Conservation (phyloP, 176 grass and related monocot genomes). For the Zizania latifolia region DNA sequence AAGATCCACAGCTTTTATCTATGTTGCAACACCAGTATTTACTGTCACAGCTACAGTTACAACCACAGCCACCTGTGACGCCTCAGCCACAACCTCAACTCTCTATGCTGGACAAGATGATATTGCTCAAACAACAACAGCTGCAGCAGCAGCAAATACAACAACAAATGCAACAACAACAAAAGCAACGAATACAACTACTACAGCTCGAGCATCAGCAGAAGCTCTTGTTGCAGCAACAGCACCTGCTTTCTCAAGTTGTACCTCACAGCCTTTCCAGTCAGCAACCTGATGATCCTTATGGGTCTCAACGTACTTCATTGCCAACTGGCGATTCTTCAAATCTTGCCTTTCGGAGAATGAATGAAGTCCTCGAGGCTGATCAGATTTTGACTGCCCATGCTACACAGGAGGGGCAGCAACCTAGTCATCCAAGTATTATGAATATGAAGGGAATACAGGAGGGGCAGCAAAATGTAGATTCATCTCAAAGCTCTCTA, state of each 20-base stretch:
- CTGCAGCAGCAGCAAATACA: constrained; percentile 50
- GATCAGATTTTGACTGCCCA: constrained; percentile 38
- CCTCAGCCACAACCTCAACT: constrained; percentile 59
- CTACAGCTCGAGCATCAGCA: constrained; percentile 66
- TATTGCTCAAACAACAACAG: constrained; percentile 91
- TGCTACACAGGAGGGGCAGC: constrained; percentile 30
- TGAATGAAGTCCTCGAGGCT: constrained; percentile 46
- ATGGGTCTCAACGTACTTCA: constrained; percentile 37
- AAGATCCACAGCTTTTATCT: constrained; percentile 70
- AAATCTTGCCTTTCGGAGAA: constrained; percentile 43
- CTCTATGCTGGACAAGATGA: constrained; percentile 75
- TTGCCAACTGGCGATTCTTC: constrained; percentile 40
- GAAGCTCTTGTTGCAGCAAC: constrained; percentile 61
- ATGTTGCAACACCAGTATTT: constrained; percentile 89
- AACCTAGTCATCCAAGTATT: constrained; percentile 37
- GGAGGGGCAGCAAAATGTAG: too few relatives aligned
- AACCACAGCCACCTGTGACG: constrained; percentile 54
- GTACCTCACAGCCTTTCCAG: constrained; percentile 36
- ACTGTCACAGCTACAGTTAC: constrained; percentile 74
- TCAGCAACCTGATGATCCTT: constrained; percentile 52
- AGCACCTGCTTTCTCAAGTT: constrained; percentile 58
- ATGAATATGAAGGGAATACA: constrained; percentile 29
- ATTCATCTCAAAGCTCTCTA: constrained; percentile 31
- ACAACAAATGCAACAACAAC: constrained; percentile 48
- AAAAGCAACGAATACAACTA: neutral